Percentiles rank a stretch among this genome's conserved stretches.
phyloP scores from a whole-genome alignment of 768 basidiomycete species.

The Naematelia encephala region DNA sequence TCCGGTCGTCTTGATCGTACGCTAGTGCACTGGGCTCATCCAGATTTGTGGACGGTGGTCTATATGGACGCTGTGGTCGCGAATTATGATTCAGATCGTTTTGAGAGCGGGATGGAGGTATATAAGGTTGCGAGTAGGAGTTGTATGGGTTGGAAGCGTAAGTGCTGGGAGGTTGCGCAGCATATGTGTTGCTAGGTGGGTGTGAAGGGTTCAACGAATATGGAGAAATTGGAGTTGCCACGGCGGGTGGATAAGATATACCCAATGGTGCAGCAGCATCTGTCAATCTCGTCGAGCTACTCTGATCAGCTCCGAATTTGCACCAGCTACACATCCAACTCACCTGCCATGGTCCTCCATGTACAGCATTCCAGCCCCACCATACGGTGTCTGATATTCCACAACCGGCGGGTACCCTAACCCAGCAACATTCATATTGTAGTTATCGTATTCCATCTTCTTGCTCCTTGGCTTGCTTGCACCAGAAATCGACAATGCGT shows the following conservation, averaged over 20 bases:
- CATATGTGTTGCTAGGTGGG: neutral
- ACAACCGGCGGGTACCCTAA: conserved; percentile 25
- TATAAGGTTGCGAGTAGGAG: neutral
- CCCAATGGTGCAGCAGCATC: conserved; percentile 35
- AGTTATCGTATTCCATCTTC: conserved; percentile 7
- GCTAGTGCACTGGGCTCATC: neutral
- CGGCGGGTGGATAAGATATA: conserved; percentile 38
- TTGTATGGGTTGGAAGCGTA: neutral
- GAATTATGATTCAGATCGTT: neutral
- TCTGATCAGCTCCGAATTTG: neutral
- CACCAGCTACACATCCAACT: neutral
- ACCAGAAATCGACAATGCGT: conserved; percentile 37
- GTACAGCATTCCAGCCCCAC: neutral
- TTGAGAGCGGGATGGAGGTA: neutral
- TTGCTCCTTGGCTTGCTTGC: neutral
- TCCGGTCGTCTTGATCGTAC: neutral
- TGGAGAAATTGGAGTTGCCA: conserved; percentile 5
- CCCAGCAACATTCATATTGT: conserved; percentile 6
- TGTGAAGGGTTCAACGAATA: neutral
- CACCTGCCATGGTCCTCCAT: neutral
- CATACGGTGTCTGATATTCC: conserved; percentile 18
- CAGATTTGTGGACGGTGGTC: neutral
- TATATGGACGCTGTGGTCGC: neutral
- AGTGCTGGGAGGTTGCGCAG: neutral
- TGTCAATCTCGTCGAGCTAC: conserved; percentile 32